Conservation (phyloP, 805 yeast species). For the Candida nonsorbophila region DNA sequence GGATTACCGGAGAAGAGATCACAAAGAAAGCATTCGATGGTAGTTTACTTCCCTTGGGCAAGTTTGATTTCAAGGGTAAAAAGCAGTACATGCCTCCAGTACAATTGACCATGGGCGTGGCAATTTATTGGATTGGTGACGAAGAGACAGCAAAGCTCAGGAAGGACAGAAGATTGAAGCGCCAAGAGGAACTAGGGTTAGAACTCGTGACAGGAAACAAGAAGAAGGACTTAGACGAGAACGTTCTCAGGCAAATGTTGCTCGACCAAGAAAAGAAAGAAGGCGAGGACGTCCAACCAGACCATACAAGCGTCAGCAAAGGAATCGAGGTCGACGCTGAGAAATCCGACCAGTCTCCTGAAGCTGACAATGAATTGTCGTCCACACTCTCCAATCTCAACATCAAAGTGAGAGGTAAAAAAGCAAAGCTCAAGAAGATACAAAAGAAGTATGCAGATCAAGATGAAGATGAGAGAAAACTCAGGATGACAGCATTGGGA, state of each 20-base stretch:
- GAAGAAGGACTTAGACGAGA: slow-evolving; percentile 30
- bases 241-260: slow-evolving; percentile 8
- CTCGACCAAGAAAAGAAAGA: slow-evolving; percentile 6
- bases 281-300: slow-evolving; percentile 5
- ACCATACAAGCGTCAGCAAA: neutral
- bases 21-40: slow-evolving; percentile 66
- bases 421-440: slow-evolving; percentile 76
- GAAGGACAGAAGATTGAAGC: slow-evolving; percentile 19
- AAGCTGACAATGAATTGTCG: neutral
- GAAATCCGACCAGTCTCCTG: slow-evolving; percentile 2
- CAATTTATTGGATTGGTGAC: slow-evolving; percentile 67
- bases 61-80: slow-evolving; percentile 49
- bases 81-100: slow-evolving; percentile 67
- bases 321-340: slow-evolving; percentile 2
- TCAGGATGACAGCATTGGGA: slow-evolving; percentile 79
- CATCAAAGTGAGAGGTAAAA: slow-evolving; percentile 63
- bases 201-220: slow-evolving; percentile 28
- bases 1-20: slow-evolving; percentile 63
- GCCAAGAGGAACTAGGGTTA: slow-evolving; percentile 34
- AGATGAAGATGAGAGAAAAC: slow-evolving; percentile 78
- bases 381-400: slow-evolving; percentile 5
- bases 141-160: slow-evolving; percentile 42
- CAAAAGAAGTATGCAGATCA: slow-evolving; percentile 82
- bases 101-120: slow-evolving; percentile 89
- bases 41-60: slow-evolving; percentile 54